Conservation (phyloP, 139 green algal species). For the Volvox africanus region DNA sequence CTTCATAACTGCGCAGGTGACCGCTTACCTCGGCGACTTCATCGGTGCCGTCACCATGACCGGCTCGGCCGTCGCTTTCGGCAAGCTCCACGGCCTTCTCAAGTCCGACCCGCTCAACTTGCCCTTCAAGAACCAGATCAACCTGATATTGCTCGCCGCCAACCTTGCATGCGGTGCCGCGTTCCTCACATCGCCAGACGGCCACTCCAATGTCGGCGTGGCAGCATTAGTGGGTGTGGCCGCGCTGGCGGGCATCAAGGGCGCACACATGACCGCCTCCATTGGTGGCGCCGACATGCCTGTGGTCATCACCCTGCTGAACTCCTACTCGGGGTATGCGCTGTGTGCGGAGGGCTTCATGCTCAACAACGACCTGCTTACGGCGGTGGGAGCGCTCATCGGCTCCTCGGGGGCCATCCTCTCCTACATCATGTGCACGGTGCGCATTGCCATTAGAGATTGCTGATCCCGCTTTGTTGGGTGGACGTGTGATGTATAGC, state of each 20-base stretch:
- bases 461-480: no score
- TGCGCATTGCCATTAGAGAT: neutral
- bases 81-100: slow-evolving; percentile 91
- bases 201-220: slow-evolving; percentile 33
- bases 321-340: slow-evolving; percentile 89
- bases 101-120: slow-evolving; percentile 74
- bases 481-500: neutral
- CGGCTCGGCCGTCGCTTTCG: slow-evolving; percentile 86
- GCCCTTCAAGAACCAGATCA: slow-evolving; percentile 66
- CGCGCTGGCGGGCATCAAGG: slow-evolving; percentile 77
- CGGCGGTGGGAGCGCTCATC: slow-evolving; percentile 88
- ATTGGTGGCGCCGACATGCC: slow-evolving; percentile 93
- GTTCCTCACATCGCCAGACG: slow-evolving; percentile 34
- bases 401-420: slow-evolving; percentile 91
- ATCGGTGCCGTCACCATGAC: slow-evolving; percentile 93
- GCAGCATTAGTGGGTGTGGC: slow-evolving; percentile 72
- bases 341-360: slow-evolving; percentile 93
- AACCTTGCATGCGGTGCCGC: slow-evolving; percentile 64
- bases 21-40: slow-evolving; percentile 83
- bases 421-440: slow-evolving; percentile 93
- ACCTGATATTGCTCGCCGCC: slow-evolving; percentile 61
- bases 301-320: slow-evolving; percentile 92
- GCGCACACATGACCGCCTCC: slow-evolving; percentile 87
- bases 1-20: slow-evolving; percentile 32
- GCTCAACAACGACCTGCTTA: slow-evolving; percentile 86